phyloP scores from a whole-genome alignment of 2,329 filamentous ascomycete genomes.

The Monilinia laxa region DNA sequence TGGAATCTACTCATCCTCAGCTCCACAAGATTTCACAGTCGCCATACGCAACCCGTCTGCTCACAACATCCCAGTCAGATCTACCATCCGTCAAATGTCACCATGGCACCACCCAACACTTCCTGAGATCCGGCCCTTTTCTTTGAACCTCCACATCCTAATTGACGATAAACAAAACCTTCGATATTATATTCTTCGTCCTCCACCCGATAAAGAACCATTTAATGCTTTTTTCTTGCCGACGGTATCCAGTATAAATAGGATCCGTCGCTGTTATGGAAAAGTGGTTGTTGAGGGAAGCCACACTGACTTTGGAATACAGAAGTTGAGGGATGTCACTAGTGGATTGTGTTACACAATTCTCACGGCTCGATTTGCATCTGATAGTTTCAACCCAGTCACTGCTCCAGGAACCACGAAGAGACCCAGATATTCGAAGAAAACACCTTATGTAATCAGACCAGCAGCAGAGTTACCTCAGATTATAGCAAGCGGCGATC shows the following conservation, averaged over 20 bases:
- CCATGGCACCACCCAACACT: constrained; percentile 12
- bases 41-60: background rate
- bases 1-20: constrained; percentile 7
- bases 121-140: constrained; percentile 20
- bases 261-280: background rate
- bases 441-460: background rate
- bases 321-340: constrained; percentile 6
- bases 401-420: no score
- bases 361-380: background rate
- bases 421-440: background rate
- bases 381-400: background rate
- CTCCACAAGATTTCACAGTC: background rate
- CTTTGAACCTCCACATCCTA: background rate
- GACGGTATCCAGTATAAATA: background rate
- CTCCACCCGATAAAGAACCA: background rate
- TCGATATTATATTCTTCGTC: constrained; percentile 10
- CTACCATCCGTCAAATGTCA: background rate
- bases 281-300: background rate
- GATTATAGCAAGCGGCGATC: constrained; percentile 13
- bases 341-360: constrained; percentile 12
- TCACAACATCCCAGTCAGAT: background rate
- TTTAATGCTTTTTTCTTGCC: background rate
- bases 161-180: constrained; percentile 17
- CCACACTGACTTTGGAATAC: background rate
- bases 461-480: background rate